Percentiles rank a stretch among this genome's conserved stretches.
These are phyloP conservation scores for Oryza meyeriana DNA, from an alignment of 176 grass and related monocot genomes.

Conservation along the genomic window DNA sequence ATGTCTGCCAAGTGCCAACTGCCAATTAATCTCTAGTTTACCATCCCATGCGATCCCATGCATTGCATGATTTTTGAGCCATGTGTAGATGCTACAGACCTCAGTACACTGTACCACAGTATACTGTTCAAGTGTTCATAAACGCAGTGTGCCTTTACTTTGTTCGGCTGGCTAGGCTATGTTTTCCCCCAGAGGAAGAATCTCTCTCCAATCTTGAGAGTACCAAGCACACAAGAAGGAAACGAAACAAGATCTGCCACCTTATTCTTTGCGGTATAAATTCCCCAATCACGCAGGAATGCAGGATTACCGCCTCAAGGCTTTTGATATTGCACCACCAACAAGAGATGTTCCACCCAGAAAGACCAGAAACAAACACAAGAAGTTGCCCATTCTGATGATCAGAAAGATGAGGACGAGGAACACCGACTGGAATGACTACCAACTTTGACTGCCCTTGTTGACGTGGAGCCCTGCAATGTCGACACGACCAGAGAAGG, in stretches of 20 bases:
- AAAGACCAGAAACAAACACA: no score
- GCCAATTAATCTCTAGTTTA: constrained; percentile 1
- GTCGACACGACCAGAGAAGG: no score
- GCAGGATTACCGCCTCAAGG: background rate
- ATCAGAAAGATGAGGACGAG: background rate
- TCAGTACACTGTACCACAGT: background rate
- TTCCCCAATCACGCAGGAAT: background rate
- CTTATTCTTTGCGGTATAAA: background rate
- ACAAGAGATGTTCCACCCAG: background rate
- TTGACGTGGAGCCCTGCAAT: no score
- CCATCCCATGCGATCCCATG: background rate
- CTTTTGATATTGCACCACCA: background rate
- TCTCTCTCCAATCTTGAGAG: background rate
- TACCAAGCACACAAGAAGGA: background rate
- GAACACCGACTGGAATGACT: background rate
- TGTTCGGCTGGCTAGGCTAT: background rate
- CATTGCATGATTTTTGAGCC: background rate
- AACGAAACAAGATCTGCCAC: background rate
- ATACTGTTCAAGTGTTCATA: no score
- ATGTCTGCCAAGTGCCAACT: background rate
- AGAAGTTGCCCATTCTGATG: background rate
- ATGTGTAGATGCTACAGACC: background rate
- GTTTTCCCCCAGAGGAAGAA: background rate
- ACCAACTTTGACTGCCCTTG: no score
- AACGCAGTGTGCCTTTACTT: background rate